Evolutionary conservation across 164 flowering plant genomes (phyloP).

Genomic region (Sextonia rubra): DNA sequence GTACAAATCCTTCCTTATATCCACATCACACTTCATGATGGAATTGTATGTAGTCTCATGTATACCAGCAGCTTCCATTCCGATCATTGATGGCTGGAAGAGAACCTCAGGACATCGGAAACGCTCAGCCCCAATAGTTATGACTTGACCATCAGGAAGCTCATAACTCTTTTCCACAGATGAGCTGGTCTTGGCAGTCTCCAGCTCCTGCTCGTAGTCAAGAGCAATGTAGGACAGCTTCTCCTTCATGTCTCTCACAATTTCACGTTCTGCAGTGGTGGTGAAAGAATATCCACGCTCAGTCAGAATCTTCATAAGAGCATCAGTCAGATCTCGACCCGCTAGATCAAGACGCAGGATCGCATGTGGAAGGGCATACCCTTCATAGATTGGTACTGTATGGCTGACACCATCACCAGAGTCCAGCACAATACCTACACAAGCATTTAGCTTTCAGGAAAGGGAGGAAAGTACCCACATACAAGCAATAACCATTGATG

Average conservation of each 20-base stretch:
- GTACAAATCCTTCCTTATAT: slow-evolving; percentile 75
- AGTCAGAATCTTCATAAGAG: slow-evolving; percentile 67
- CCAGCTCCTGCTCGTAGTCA: slow-evolving; percentile 74
- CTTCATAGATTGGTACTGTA: slow-evolving; percentile 80
- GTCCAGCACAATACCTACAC: slow-evolving; percentile 62
- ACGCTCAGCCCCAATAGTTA: slow-evolving; percentile 73
- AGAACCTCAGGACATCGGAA: slow-evolving; percentile 85
- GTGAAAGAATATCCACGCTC: slow-evolving; percentile 62
- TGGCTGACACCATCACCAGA: slow-evolving; percentile 87
- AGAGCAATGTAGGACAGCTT: slow-evolving; percentile 63
- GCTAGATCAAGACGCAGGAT: slow-evolving; percentile 73
- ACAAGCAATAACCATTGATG: too few relatives aligned
- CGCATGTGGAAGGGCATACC: slow-evolving; percentile 84
- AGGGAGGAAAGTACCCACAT: too few relatives aligned
- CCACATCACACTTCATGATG: slow-evolving; percentile 85
- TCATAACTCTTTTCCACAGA: slow-evolving; percentile 72
- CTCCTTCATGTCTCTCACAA: slow-evolving; percentile 54
- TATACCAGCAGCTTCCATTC: slow-evolving; percentile 81
- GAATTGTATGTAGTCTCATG: slow-evolving; percentile 80
- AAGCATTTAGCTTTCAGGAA: background rate
- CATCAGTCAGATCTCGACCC: slow-evolving; percentile 74
- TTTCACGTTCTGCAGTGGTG: slow-evolving; percentile 55
- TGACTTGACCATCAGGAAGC: slow-evolving; percentile 77
- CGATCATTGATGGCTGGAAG: slow-evolving; percentile 82
- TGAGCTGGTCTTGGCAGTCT: slow-evolving; percentile 60